Base-by-base conservation (phyloP, 2,329 filamentous ascomycete genomes). In the Drechslera avenae region DNA sequence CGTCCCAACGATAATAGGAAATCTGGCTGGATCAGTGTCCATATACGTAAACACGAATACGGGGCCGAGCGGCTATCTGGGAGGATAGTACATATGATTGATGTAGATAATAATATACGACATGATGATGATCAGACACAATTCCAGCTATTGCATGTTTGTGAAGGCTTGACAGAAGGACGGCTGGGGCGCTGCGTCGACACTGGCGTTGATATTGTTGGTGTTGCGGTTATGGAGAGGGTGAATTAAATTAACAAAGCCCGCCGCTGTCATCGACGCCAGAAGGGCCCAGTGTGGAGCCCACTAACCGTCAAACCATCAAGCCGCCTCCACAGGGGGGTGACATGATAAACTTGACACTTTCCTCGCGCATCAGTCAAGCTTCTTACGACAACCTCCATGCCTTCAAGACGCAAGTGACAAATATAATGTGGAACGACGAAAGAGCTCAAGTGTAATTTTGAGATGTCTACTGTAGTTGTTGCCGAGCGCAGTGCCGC, bases 11-110 rank as follows among this genome's bases (percentile, higher is more conserved):
- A 43, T 34, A 17, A 42, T 35, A 42, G 16, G 44, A 49, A 43
- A 23, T 46, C 54, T 58, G 57, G 31, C 54, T 34, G 54, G 57
- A 50, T 55, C 57, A 54, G 54, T 26, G 57, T 51, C 41, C 36
- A 47, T 28, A 28, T 10, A 28, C 26, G 26, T 28, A n/a, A n/a
- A 28, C 26, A 13, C 26, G 4, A 12, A 28, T 3, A 28, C 12
- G 26, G 9, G 26, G 26, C 5, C 8, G 36, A 51, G 30, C 23
- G 32, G 33, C 23, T 33, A 47, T 37, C 26, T 28, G 26, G 3
- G 30, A 26, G 34, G 30, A 23, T 26, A 13, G 16, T 50, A 30
- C 17, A 53, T 35, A 46, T 40, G 41, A 16, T 19, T 51, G 40
- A 16, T 28, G 12, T 54, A 51, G 42, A 19, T 21, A 28, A 17